These are phyloP conservation scores for Eudorina sp. DNA, from an alignment of 139 green algal genomes.

Conservation along the genomic window DNA sequence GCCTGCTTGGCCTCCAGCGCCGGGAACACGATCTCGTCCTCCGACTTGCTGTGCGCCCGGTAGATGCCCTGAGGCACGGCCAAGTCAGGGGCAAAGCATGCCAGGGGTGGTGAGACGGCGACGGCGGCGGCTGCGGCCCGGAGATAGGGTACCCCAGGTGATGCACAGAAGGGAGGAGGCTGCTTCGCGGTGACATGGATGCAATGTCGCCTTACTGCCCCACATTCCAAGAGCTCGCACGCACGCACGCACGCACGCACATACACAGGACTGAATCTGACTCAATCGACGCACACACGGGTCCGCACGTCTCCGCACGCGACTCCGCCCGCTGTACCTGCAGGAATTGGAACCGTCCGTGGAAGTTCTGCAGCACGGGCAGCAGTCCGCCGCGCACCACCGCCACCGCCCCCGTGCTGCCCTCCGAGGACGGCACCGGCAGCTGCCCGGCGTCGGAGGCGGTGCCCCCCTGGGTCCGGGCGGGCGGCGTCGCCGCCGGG, in stretches of 20 bases:
- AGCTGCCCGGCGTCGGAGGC: background rate
- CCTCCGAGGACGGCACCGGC: background rate
- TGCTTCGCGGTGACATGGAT: too few species aligned
- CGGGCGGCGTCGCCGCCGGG: background rate
- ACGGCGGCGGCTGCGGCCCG: too few species aligned
- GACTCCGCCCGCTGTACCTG: constrained; percentile 53
- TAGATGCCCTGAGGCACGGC: constrained; percentile 70
- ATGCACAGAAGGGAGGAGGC: too few species aligned
- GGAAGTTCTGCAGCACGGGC: constrained; percentile 78
- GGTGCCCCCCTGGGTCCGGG: background rate
- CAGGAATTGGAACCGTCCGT: constrained; percentile 95
- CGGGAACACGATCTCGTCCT: constrained; percentile 99
- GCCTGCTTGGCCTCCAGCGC: constrained; percentile 96
- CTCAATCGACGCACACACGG: background rate
- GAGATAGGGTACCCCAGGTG: too few species aligned
- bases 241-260: too few species aligned
- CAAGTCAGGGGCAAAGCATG: too few species aligned
- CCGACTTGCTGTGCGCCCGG: constrained; percentile 75
- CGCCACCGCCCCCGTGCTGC: background rate
- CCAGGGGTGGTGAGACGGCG: too few species aligned
- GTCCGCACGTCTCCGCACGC: constrained; percentile 71
- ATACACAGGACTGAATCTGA: too few species aligned
- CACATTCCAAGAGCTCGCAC: too few species aligned
- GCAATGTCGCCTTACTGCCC: too few species aligned
- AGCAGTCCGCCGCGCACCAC: background rate